A percentile compares a stretch with the other conserved stretches of the same genome.
phyloP scores from a whole-genome alignment of 768 basidiomycete species.

The Mycena albidolilacea region DNA sequence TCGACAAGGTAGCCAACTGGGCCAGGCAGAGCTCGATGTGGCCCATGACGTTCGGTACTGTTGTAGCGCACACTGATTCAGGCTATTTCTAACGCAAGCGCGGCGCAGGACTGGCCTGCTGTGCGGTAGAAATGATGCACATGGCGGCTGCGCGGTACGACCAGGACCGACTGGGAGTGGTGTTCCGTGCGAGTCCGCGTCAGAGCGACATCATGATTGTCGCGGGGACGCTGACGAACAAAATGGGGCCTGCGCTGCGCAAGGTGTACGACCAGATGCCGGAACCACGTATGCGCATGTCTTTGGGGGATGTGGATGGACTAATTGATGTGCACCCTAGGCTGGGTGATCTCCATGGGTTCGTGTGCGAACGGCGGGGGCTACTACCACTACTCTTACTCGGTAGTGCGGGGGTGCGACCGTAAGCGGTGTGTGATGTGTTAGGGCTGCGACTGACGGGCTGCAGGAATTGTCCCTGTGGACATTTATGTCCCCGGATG shows the following conservation, averaged over 20 bases:
- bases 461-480: conserved; percentile 92
- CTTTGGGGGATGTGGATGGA: conserved; percentile 19
- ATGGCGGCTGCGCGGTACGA: conserved; percentile 99
- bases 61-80: conserved; percentile 12
- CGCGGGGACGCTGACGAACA: conserved; percentile 98
- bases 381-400: conserved; percentile 98
- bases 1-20: conserved; percentile 99
- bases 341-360: conserved; percentile 99
- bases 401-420: conserved; percentile 98
- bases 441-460: conserved; percentile 30
- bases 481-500: conserved; percentile 99
- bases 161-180: conserved; percentile 96
- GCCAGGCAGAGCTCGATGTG: conserved; percentile 98
- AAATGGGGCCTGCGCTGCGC: conserved; percentile 98
- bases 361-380: conserved; percentile 99
- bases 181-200: conserved; percentile 99
- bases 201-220: conserved; percentile 99
- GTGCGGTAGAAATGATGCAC: conserved; percentile 99
- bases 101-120: conserved; percentile 90
- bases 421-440: conserved; percentile 63
- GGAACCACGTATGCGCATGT: conserved; percentile 80
- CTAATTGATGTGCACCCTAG: conserved; percentile 49
- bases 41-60: conserved; percentile 95
- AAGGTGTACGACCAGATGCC: conserved; percentile 99
- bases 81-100: conserved; percentile 24